phyloP scores from a whole-genome alignment of 257 asterid genomes.

The Penstemon eatonii region DNA sequence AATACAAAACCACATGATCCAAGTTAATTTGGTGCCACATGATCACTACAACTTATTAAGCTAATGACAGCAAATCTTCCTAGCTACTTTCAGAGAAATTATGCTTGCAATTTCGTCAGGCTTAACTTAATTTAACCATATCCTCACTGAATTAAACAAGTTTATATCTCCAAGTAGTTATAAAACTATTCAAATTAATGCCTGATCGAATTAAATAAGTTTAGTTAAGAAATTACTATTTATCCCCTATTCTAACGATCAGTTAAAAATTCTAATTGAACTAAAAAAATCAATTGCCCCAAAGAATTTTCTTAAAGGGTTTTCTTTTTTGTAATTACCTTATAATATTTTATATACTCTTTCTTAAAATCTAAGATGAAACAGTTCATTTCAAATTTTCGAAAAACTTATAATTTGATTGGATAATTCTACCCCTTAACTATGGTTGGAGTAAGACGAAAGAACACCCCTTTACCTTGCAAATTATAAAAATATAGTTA shows the following conservation, averaged over 20 bases:
- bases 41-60: constrained; percentile 19
- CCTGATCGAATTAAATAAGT: background rate
- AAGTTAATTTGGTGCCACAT: constrained; percentile 30
- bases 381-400: too few relatives aligned
- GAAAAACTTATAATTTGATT: too few relatives aligned
- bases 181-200: background rate
- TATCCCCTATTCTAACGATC: background rate
- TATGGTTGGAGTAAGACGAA: too few relatives aligned
- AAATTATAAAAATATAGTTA: too few relatives aligned
- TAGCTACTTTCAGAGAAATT: constrained; percentile 24
- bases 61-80: constrained; percentile 20
- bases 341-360: too few relatives aligned
- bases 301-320: too few relatives aligned
- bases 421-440: too few relatives aligned
- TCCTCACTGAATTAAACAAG: too few relatives aligned
- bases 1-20: constrained; percentile 28
- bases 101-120: background rate
- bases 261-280: background rate
- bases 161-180: background rate
- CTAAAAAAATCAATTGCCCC: background rate
- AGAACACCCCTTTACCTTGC: too few relatives aligned
- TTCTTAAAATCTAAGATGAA: too few relatives aligned
- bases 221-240: background rate
- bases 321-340: too few relatives aligned
- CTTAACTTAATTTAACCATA: background rate